These are phyloP conservation scores for Gossypium raimondii DNA, from an alignment of 345 rosid species.

Conservation along the genomic window DNA sequence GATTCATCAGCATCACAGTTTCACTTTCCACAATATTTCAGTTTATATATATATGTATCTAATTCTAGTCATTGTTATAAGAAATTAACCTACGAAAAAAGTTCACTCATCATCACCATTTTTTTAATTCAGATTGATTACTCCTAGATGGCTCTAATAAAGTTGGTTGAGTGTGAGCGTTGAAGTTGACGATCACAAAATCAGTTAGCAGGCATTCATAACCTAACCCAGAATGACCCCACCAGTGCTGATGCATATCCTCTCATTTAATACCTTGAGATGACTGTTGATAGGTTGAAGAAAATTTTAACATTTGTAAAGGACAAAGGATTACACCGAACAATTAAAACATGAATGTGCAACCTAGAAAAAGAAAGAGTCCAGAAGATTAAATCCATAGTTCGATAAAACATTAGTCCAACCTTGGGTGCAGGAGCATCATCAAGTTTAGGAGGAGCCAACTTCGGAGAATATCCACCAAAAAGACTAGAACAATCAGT, in stretches of 20 bases:
- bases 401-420: slow-evolving; percentile 11
- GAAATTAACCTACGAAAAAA: neutral
- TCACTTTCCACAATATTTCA: neutral
- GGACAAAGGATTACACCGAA: neutral
- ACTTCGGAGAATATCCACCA: slow-evolving; percentile 44
- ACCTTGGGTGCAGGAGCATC: slow-evolving; percentile 50
- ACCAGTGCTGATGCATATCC: neutral
- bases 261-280: neutral
- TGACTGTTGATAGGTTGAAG: neutral
- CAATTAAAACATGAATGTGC: neutral
- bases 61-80: neutral
- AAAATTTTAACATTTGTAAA: neutral
- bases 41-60: too few relatives aligned
- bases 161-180: neutral
- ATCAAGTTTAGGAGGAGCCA: slow-evolving; percentile 38
- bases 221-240: neutral
- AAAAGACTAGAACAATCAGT: slow-evolving; percentile 65
- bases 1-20: neutral
- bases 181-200: neutral
- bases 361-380: neutral
- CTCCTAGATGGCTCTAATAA: neutral
- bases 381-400: neutral
- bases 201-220: neutral
- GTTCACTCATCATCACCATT: neutral
- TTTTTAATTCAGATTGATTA: neutral